Evolutionary conservation across 1,139 yeast genomes (phyloP).

Genomic region (Ogataea hybrid): DNA sequence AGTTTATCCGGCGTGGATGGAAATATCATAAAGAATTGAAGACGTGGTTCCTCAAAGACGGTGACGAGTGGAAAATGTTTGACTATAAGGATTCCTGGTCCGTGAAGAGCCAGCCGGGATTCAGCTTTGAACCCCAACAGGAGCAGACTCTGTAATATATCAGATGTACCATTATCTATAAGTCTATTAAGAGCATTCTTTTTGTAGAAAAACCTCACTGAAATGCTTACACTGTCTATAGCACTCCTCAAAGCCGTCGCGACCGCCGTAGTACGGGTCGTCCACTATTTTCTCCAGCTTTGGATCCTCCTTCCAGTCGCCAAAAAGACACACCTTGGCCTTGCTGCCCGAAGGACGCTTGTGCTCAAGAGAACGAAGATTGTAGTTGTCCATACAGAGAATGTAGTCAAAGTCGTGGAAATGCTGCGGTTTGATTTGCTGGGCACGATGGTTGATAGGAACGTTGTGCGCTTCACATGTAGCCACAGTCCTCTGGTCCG

Average conservation of each 20-base stretch:
- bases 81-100: conserved; percentile 92
- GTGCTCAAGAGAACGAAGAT: conserved; percentile 55
- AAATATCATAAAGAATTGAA: conserved; percentile 69
- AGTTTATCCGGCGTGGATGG: conserved; percentile 85
- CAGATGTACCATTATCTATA: not conserved
- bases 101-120: conserved; percentile 72
- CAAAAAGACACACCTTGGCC: conserved; percentile 63
- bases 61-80: conserved; percentile 69
- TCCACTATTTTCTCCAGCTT: conserved; percentile 58
- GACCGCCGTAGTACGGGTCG: conserved; percentile 93
- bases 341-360: conserved; percentile 55
- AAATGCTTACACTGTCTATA: conserved; percentile 74
- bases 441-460: conserved; percentile 73
- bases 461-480: conserved; percentile 74
- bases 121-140: conserved; percentile 46
- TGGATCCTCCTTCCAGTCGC: conserved; percentile 64
- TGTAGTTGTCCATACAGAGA: conserved; percentile 80
- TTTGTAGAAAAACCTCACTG: conserved; percentile 58
- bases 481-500: conserved; percentile 70
- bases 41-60: conserved; percentile 75
- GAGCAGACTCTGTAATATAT: conserved; percentile 8
- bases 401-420: conserved; percentile 76
- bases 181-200: conserved; percentile 35
- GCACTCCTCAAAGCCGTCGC: conserved; percentile 75
- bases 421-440: conserved; percentile 59